Base-by-base conservation (phyloP, 345 rosid genomes). In the Gossypium bickii region DNA sequence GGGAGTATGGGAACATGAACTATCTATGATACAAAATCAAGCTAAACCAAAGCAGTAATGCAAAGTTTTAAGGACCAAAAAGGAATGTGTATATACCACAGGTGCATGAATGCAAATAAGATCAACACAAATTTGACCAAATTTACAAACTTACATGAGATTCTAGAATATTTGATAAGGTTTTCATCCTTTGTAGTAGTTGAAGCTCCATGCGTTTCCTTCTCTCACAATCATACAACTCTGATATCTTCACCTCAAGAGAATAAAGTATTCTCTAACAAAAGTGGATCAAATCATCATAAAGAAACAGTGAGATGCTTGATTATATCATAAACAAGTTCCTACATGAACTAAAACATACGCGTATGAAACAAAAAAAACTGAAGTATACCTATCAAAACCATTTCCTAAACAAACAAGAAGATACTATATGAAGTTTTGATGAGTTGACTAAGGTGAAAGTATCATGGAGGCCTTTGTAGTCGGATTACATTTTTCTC, bases 231-330 rank as follows among this genome's bases (percentile, higher is more conserved):
- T 86, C 87, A 49, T 80, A 78, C 67, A 94, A 25, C 69, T 89
- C 90, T 12, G 90, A 74, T 68, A 92, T 86, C 79, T 84, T 86
- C 74, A 88, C 66, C 56, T 82, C 82, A 18, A 85, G 90, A 16
- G 92, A 85, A 74, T 87, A 86, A 52, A 94, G 82, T 75, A 78
- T 80, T 78, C 78, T 86, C 98, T 94, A 56, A 81, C 85, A 87
- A 73, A 74, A 70, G 7, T 34, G 41, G 41, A 34, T 34, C 41
- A 34, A 34, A 34, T 34, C 41, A 34, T 34, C 41, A 34, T 34
- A 5, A 34, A 34, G 41, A 34, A 34, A 34, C 18, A 22, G 70
- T 24, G 64, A 24, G 63, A 62, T 2, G 11, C 48, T 58, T 7
- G 5, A 70, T 45, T 10, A 12, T 58, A 34, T 34, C 41, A 34